These are phyloP conservation scores for Fusarium mexicanum DNA, from an alignment of 2,329 filamentous ascomycete species.

Conservation along the genomic window DNA sequence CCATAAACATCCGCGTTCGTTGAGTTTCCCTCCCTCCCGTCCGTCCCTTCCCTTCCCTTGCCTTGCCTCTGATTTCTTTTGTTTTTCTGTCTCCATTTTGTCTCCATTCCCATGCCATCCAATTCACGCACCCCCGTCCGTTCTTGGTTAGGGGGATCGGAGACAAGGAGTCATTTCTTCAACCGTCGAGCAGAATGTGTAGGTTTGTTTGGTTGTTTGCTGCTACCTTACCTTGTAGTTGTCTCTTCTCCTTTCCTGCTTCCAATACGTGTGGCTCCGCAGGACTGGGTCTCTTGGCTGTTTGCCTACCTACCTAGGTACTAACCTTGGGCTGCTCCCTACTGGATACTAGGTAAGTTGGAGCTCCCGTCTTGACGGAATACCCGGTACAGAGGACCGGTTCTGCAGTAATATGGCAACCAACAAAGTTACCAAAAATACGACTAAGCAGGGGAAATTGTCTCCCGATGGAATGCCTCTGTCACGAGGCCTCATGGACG, in stretches of 20 bases:
- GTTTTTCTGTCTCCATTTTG: neutral
- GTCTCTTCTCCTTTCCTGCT: neutral
- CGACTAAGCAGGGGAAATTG: neutral
- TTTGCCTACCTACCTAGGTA: neutral
- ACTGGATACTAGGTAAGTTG: neutral
- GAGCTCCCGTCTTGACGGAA: neutral
- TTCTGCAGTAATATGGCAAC: neutral
- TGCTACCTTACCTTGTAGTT: neutral
- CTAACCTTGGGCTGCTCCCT: neutral
- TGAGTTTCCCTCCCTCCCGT: constrained; percentile 22
- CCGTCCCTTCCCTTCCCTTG: constrained; percentile 4
- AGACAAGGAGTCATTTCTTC: constrained; percentile 7
- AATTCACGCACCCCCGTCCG: constrained; percentile 17
- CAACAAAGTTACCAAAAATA: neutral
- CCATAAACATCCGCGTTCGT: constrained; percentile 15
- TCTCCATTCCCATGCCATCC: neutral
- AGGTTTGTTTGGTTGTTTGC: neutral
- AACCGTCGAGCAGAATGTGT: constrained; percentile 22
- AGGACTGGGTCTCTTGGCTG: neutral
- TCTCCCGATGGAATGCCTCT: neutral
- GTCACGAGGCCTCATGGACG: neutral
- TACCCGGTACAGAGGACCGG: constrained; percentile 7
- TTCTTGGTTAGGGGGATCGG: constrained; percentile 11
- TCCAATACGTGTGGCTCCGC: constrained; percentile 4
- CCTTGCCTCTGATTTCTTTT: neutral